Evolutionary conservation across 2,329 filamentous ascomycete genomes (phyloP).

Genomic region (Diaporthe caulivora): DNA sequence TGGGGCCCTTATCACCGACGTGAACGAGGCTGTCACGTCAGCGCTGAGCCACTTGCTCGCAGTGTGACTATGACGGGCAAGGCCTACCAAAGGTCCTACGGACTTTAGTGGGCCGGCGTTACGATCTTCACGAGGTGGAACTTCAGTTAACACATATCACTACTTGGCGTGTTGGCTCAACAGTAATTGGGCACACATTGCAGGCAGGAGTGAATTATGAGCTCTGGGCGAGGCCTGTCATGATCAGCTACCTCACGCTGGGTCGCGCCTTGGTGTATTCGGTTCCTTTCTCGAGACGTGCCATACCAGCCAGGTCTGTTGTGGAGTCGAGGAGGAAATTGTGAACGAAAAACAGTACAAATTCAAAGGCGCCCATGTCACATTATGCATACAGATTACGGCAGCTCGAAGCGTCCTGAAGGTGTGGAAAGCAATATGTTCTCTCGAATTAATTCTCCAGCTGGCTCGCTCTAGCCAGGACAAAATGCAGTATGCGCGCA

Average conservation of each 20-base stretch:
- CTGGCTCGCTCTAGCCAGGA: conserved; percentile 24
- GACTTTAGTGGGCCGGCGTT: background rate
- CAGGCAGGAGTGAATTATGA: too few relatives aligned
- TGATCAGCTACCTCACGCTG: background rate
- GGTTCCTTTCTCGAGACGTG: background rate
- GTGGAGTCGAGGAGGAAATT: too few relatives aligned
- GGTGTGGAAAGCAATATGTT: conserved; percentile 20
- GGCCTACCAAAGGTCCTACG: background rate
- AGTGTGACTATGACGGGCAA: background rate
- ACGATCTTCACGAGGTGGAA: conserved; percentile 3
- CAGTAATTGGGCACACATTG: background rate
- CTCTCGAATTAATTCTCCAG: conserved; percentile 7
- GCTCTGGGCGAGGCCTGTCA: too few relatives aligned
- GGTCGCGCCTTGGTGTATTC: background rate
- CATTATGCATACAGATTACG: background rate
- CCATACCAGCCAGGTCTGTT: background rate
- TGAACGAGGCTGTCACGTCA: conserved; percentile 10
- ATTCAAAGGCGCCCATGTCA: background rate
- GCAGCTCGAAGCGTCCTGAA: background rate
- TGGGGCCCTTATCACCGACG: conserved; percentile 3
- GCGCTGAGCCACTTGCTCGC: background rate
- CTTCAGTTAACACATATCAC: too few relatives aligned
- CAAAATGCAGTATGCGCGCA: conserved; percentile 25
- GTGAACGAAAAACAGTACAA: background rate
- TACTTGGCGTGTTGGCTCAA: background rate